phyloP scores from a whole-genome alignment of 2,329 filamentous ascomycete species.

The Fusarium multiceps region DNA sequence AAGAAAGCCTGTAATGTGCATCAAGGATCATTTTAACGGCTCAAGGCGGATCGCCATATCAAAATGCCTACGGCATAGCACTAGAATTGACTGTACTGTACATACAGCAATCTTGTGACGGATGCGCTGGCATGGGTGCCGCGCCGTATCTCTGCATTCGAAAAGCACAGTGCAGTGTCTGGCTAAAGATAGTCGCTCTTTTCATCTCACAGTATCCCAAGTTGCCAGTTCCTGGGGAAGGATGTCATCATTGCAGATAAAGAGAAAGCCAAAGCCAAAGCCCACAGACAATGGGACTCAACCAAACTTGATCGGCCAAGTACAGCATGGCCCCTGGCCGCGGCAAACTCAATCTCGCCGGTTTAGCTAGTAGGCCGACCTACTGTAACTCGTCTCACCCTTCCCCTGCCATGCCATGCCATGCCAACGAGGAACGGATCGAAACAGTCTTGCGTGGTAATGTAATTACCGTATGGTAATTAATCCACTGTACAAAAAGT shows the following conservation, averaged over 20 bases:
- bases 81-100: not conserved
- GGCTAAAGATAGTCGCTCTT: not conserved
- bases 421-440: not conserved
- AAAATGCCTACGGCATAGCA: conserved; percentile 1
- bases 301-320: conserved; percentile 11
- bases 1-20: conserved; percentile 28
- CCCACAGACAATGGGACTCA: conserved; percentile 1
- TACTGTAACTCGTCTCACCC: not conserved
- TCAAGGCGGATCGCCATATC: conserved; percentile 20
- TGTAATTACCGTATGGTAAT: not conserved
- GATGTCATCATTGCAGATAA: conserved; percentile 15
- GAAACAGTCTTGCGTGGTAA: not conserved
- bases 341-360: conserved; percentile 18
- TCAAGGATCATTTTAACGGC: conserved; percentile 28
- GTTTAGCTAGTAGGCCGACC: not conserved
- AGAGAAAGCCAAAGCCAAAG: not conserved
- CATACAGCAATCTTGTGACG: not conserved
- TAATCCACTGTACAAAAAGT: not conserved
- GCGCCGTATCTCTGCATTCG: conserved; percentile 9
- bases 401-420: not conserved
- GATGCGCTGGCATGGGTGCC: conserved; percentile 7
- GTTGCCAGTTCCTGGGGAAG: not conserved
- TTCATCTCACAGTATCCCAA: not conserved
- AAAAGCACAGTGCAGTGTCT: not conserved
- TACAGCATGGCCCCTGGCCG: not conserved